Evolutionary conservation across 768 basidiomycete genomes (phyloP), one percentile per base, ranked within the genome.

Genomic region (Lentinula raphanica): DNA sequence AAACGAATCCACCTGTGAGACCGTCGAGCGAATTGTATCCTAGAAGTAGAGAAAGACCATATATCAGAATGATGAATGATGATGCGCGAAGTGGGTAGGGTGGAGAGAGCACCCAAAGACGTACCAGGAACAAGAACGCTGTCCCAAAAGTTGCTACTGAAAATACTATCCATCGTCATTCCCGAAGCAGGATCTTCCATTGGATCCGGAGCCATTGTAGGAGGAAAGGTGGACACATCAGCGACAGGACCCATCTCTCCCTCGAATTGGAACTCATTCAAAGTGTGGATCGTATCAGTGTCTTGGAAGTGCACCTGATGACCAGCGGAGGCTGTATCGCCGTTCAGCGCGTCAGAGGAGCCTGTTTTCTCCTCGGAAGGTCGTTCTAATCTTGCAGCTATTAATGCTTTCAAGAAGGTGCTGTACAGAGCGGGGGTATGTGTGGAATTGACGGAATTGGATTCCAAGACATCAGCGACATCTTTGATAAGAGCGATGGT

Each of bases 391-490:
- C 74, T 79, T 44, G 85, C 84, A 1, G 85, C 79, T 54, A 89
- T 81, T 40, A 96, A 82, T 2, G 89, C 88, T 2, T 86, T 86
- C 23, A 94, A 76, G 76, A 94, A 93, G 19, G 80, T 77, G 66
- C 87, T 85, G 76, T 98, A 98, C 38, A 98, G 78, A 5, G 92
- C 89, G 0, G 96, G 94, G 0, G 95, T 94, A 67, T 99, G 96
- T 4, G 82, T 75, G 1, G 87, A 76, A 66, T 90, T 89, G 27
- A 85, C 86, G 19, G 96, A 86, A 39, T 88, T 82, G 12, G 75
- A 79, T 60, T 93, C 92, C 25, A 98, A 80, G 0, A 85, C 78
- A 59, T 90, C 82, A 1, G 92, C 93, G 32, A 94, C 87, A 60
- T 94, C 92, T 54, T 83, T 86, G 42, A 90, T 88, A 42, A 91